Evolutionary conservation across 139 green algal genomes (phyloP).

Genomic region (Tetraselmis striata): DNA sequence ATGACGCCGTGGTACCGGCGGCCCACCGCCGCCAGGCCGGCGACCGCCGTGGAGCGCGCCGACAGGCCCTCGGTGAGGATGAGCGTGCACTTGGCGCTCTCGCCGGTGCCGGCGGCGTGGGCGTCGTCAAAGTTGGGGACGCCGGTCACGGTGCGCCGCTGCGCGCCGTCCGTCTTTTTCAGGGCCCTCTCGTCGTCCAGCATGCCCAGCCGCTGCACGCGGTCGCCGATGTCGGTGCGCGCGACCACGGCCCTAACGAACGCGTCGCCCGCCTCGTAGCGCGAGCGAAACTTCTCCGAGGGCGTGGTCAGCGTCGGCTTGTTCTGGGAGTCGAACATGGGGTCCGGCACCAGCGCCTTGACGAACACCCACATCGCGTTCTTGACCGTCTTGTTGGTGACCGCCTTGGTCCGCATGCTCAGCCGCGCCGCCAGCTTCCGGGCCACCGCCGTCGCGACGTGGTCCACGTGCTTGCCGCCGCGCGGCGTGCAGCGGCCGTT

Average conservation of each 20-base stretch:
- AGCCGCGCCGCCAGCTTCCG: no score
- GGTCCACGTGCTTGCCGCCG: constrained; percentile 50
- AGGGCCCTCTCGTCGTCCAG: constrained; percentile 39
- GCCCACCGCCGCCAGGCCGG: constrained; percentile 48
- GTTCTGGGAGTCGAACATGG: constrained; percentile 51
- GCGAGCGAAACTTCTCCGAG: constrained; percentile 35
- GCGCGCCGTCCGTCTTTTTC: constrained; percentile 53
- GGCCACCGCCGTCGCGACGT: constrained; percentile 40
- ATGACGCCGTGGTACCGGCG: constrained; percentile 54
- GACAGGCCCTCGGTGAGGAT: constrained; percentile 64
- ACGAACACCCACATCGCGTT: constrained; percentile 58
- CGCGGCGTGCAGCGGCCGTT: constrained; percentile 51
- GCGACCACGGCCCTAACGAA: constrained; percentile 39
- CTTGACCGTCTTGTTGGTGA: constrained; percentile 40
- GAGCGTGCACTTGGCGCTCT: constrained; percentile 48
- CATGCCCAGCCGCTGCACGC: constrained; percentile 26
- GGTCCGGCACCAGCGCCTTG: constrained; percentile 48
- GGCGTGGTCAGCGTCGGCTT: constrained; percentile 53
- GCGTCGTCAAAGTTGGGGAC: constrained; percentile 65
- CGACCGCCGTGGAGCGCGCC: constrained; percentile 51
- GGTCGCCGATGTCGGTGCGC: constrained; percentile 33
- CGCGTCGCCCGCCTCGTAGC: constrained; percentile 31
- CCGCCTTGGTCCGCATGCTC: no score
- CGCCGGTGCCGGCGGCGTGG: constrained; percentile 42
- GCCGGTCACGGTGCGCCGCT: constrained; percentile 21